Percentiles rank a stretch among this genome's conserved stretches.
Conservation (phyloP, 2,329 filamentous ascomycete genomes). For the Nemania sp. region DNA sequence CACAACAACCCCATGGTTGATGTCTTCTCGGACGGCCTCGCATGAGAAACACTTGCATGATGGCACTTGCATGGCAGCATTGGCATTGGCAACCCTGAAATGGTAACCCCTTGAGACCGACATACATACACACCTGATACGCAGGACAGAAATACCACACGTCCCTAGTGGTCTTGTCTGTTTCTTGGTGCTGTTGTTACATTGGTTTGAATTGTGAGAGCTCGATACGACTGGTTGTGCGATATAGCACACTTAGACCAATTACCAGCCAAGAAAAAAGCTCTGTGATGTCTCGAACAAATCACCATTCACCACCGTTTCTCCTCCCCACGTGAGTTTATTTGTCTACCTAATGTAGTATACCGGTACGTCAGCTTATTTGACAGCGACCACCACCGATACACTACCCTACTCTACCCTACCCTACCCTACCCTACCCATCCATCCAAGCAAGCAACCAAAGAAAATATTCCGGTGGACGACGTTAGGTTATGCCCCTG, state of each 20-base stretch:
- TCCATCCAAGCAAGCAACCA: too few species aligned
- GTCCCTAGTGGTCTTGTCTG: neutral
- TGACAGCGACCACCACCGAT: too few species aligned
- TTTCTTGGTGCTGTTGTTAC: neutral
- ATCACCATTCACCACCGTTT: neutral
- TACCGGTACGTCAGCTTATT: slow-evolving; percentile 12
- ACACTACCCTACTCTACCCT: too few species aligned
- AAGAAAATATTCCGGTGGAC: too few species aligned
- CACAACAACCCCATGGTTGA: slow-evolving; percentile 7
- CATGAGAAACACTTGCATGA: neutral
- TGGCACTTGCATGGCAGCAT: neutral
- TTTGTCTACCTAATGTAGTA: neutral
- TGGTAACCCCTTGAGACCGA: neutral
- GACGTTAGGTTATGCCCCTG: neutral
- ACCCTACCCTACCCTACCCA: too few species aligned
- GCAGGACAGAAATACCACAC: neutral
- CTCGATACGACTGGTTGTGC: neutral
- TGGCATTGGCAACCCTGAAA: too few species aligned
- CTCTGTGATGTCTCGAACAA: slow-evolving; percentile 1
- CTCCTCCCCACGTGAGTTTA: neutral
- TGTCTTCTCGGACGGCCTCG: slow-evolving; percentile 4
- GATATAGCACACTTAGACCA: neutral
- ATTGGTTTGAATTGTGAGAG: neutral
- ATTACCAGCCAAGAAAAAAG: slow-evolving; percentile 6
- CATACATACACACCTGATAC: neutral